Evolutionary conservation across 176 grass and related monocot species (phyloP).

Genomic region (Ampelocalamus luodianensis): DNA sequence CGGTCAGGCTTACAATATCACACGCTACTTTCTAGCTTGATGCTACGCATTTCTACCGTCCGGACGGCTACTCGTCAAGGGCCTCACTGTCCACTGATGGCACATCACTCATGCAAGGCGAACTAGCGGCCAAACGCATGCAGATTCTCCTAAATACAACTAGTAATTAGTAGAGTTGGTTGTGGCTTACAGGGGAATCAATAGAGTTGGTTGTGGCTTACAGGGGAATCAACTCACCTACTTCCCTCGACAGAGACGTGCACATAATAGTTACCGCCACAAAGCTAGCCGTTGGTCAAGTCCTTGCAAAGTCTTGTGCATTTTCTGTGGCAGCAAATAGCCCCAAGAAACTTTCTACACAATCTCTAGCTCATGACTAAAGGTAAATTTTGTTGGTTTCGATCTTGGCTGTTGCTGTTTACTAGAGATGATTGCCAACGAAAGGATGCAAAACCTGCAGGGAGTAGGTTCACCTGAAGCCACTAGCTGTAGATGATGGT

Average conservation of each 20-base stretch:
- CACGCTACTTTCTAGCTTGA: constrained; percentile 5
- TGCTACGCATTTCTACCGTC: constrained; percentile 30
- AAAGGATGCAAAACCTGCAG: neutral
- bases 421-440: too few relatives aligned
- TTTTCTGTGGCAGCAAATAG: neutral
- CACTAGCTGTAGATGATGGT: neutral
- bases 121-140: neutral
- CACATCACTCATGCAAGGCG: neutral
- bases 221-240: constrained; percentile 29
- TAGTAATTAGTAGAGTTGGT: neutral
- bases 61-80: neutral
- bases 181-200: neutral
- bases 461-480: constrained; percentile 47
- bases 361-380: neutral
- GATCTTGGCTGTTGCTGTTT: neutral
- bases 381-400: neutral
- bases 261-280: neutral
- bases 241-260: constrained; percentile 32
- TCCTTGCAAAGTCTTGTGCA: neutral
- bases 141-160: neutral
- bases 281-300: neutral
- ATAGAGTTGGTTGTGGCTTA: neutral
- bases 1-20: neutral
- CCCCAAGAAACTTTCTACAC: neutral
- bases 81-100: too few relatives aligned